Evolutionary conservation across 257 asterid species (phyloP).

Genomic region (Ocimum tenuiflorum): DNA sequence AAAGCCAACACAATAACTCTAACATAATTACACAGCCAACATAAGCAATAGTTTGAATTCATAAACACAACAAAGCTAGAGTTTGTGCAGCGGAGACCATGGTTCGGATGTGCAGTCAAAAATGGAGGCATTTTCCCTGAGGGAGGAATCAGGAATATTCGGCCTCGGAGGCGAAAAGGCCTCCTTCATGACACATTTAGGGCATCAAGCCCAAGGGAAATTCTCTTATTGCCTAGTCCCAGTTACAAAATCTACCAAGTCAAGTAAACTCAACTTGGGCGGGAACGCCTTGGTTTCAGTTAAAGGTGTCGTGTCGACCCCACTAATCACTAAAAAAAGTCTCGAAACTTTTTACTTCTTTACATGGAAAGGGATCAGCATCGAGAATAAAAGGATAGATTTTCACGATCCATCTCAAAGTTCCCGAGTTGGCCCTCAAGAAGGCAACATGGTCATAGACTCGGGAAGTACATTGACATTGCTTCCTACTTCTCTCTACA

Average conservation of each 20-base stretch:
- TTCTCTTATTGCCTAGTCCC: conserved; percentile 40
- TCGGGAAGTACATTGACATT: background rate
- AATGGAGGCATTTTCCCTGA: conserved; percentile 11
- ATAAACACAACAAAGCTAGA: too few relatives aligned
- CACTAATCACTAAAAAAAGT: background rate
- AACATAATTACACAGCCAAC: too few relatives aligned
- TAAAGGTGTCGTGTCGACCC: conserved; percentile 17
- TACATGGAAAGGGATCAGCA: background rate
- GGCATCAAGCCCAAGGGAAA: conserved; percentile 11
- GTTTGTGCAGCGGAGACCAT: too few relatives aligned
- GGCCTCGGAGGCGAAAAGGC: conserved; percentile 38
- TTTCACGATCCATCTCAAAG: background rate
- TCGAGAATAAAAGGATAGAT: background rate
- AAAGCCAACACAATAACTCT: too few relatives aligned
- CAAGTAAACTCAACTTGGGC: conserved; percentile 33
- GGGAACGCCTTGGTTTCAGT: conserved; percentile 18
- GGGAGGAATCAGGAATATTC: conserved; percentile 26
- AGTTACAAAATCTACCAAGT: too few relatives aligned
- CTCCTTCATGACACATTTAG: conserved; percentile 29
- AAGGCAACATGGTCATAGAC: background rate
- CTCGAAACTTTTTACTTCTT: conserved; percentile 4
- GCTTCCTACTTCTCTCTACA: background rate
- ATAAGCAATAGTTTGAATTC: too few relatives aligned
- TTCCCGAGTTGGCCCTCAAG: background rate
- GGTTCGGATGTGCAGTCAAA: conserved; percentile 35